A percentile compares a stretch with the other conserved stretches of the same genome.
Evolutionary conservation across 1,284 basidiomycete species (phyloP).

Genomic region (Porogramme epimiltina): DNA sequence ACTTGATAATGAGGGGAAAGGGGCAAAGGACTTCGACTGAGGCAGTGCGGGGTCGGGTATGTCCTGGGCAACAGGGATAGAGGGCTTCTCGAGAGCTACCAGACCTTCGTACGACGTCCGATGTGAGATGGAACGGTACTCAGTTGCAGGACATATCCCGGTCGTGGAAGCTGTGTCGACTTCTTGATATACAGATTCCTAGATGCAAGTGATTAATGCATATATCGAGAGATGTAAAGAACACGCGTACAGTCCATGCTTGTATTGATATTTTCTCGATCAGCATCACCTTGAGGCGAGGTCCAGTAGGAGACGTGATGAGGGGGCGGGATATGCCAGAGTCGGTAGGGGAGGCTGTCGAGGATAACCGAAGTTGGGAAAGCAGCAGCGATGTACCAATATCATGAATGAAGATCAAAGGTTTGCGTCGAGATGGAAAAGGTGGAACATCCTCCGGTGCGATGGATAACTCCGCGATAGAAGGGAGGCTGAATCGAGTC

Average conservation of each 20-base stretch:
- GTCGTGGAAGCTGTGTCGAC: too few relatives aligned
- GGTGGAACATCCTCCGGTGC: constrained; percentile 32
- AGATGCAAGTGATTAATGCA: background rate
- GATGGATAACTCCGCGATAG: constrained; percentile 25
- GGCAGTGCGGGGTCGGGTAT: too few relatives aligned
- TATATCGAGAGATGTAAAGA: background rate
- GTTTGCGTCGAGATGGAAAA: constrained; percentile 27
- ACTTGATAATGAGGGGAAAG: too few relatives aligned
- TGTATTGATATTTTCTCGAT: constrained; percentile 50
- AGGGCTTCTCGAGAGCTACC: too few relatives aligned
- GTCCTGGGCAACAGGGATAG: too few relatives aligned
- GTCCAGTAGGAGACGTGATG: constrained; percentile 52
- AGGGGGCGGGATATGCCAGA: constrained; percentile 13
- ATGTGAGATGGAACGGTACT: too few relatives aligned
- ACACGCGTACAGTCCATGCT: constrained; percentile 52
- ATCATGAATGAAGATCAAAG: constrained; percentile 23
- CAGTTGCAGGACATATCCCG: too few relatives aligned
- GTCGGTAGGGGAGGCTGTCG: too few relatives aligned
- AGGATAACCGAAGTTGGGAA: constrained; percentile 4
- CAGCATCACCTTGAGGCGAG: constrained; percentile 50
- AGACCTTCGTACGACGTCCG: too few relatives aligned
- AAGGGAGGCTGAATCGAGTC: constrained; percentile 31
- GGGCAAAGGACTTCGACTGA: too few relatives aligned
- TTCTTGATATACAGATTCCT: background rate
- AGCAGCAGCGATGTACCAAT: constrained; percentile 19